phyloP scores from a whole-genome alignment of 192 early-diverging fungal genomes.

The Coemansia sp. region DNA sequence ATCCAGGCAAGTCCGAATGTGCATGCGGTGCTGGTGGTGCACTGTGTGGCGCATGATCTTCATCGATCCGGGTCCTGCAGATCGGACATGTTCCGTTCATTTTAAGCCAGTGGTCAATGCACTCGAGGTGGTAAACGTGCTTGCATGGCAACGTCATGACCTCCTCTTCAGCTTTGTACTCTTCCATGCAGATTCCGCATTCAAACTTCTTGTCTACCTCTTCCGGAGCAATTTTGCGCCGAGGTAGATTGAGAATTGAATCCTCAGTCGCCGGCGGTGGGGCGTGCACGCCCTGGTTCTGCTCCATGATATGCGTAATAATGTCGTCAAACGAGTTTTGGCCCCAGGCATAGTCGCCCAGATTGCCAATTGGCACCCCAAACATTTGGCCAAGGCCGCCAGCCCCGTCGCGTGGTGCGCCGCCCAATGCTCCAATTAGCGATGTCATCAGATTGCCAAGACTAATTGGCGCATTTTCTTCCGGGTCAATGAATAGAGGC shows the following conservation, averaged over 20 bases:
- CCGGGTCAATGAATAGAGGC: slow-evolving; percentile 47
- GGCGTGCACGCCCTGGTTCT: slow-evolving; percentile 55
- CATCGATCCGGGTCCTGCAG: slow-evolving; percentile 60
- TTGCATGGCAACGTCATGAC: slow-evolving; percentile 75
- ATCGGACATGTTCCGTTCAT: slow-evolving; percentile 93
- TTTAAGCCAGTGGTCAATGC: slow-evolving; percentile 90
- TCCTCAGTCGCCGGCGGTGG: slow-evolving; percentile 83
- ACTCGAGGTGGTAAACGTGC: slow-evolving; percentile 85
- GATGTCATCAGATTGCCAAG: slow-evolving; percentile 44
- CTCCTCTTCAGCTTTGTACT: slow-evolving; percentile 68
- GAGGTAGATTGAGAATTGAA: slow-evolving; percentile 65
- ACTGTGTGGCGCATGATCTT: not conserved
- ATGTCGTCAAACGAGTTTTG: slow-evolving; percentile 83
- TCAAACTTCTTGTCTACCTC: slow-evolving; percentile 67
- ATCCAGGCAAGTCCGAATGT: slow-evolving; percentile 46
- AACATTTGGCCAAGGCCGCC: slow-evolving; percentile 28
- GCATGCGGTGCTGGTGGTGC: slow-evolving; percentile 10
- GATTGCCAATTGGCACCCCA: slow-evolving; percentile 57
- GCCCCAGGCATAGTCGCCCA: slow-evolving; percentile 86
- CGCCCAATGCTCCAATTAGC: slow-evolving; percentile 45
- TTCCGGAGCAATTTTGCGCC: slow-evolving; percentile 51
- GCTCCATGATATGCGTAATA: slow-evolving; percentile 82
- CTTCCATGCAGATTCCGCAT: slow-evolving; percentile 90
- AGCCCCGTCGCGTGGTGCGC: slow-evolving; percentile 29
- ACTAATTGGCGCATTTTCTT: slow-evolving; percentile 42